A percentile compares a stretch with the other conserved stretches of the same genome.
Conservation (phyloP, 2,329 filamentous ascomycete species). For the Penicillium sp. region DNA sequence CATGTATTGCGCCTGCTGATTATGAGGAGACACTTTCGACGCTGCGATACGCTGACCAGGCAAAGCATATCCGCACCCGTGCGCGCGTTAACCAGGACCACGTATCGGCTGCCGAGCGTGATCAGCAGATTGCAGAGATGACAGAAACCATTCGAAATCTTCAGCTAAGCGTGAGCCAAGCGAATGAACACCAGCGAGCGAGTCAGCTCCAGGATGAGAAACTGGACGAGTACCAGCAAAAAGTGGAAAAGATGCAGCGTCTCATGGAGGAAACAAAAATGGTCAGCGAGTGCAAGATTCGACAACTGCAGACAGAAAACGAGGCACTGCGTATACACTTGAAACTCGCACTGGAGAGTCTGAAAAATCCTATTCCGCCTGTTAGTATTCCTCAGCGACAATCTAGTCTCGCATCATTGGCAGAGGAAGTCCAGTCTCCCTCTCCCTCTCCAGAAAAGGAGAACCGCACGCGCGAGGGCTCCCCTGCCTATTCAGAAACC, state of each 20-base stretch:
- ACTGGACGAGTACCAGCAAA: conserved; percentile 91
- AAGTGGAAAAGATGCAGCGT: conserved; percentile 86
- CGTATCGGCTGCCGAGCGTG: conserved; percentile 87
- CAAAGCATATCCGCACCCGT: conserved; percentile 93
- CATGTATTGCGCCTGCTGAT: conserved; percentile 91
- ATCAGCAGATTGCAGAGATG: conserved; percentile 94
- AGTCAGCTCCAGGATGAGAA: conserved; percentile 78
- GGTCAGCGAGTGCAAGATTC: conserved; percentile 92
- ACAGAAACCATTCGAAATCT: conserved; percentile 87
- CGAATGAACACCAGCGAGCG: conserved; percentile 72
- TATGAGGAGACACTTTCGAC: conserved; percentile 98
- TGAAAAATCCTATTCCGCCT: conserved; percentile 86
- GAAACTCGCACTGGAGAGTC: conserved; percentile 78
- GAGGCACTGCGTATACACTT: conserved; percentile 87
- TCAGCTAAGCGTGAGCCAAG: conserved; percentile 71
- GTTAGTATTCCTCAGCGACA: conserved; percentile 40
- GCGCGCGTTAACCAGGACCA: conserved; percentile 96
- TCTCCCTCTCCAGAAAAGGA: conserved; percentile 21
- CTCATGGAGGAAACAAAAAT: conserved; percentile 94
- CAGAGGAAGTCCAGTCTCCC: conserved; percentile 53
- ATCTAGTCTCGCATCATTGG: conserved; percentile 46
- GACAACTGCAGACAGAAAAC: conserved; percentile 85
- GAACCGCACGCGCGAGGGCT: conserved; percentile 42
- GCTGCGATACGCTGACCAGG: conserved; percentile 94
- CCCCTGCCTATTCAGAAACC: conserved; percentile 29